Evolutionary conservation across 2,329 filamentous ascomycete species (phyloP).

Genomic region (Fusarium goolgardi): DNA sequence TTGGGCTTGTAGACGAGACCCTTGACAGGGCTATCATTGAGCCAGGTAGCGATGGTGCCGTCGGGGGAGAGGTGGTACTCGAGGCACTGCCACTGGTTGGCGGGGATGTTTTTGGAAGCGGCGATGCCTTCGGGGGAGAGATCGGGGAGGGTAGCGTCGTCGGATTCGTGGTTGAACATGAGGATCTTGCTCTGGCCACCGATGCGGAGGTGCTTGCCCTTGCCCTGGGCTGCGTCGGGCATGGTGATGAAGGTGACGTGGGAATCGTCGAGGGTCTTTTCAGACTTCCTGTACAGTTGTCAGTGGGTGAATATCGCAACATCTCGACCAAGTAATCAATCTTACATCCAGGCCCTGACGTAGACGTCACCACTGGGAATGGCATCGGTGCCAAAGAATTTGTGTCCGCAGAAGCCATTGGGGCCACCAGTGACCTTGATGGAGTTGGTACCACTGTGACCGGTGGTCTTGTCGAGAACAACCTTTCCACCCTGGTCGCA

Average conservation of each 20-base stretch:
- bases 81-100: conserved; percentile 67
- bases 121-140: conserved; percentile 70
- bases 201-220: conserved; percentile 70
- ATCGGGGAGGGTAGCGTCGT: conserved; percentile 71
- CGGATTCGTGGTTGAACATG: conserved; percentile 73
- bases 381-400: conserved; percentile 69
- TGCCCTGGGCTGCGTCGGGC: conserved; percentile 67
- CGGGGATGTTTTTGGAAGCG: conserved; percentile 62
- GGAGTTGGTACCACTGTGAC: conserved; percentile 67
- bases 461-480: conserved; percentile 66
- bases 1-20: conserved; percentile 59
- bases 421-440: conserved; percentile 62
- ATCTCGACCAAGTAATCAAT: conserved; percentile 15
- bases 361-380: conserved; percentile 69
- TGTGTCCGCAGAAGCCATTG: conserved; percentile 68
- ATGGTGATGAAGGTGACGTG: conserved; percentile 74
- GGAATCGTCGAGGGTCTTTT: conserved; percentile 66
- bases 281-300: conserved; percentile 59
- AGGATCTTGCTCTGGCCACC: conserved; percentile 70
- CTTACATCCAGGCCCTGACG: conserved; percentile 67
- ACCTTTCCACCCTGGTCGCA: conserved; percentile 70
- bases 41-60: conserved; percentile 70
- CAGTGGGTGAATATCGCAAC: background rate
- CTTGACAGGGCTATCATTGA: conserved; percentile 63
- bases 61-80: conserved; percentile 70